Percentiles rank a stretch among this genome's conserved stretches.
These are phyloP conservation scores for Colletotrichum euphorbiae DNA, from an alignment of 2,329 filamentous ascomycete genomes.

Conservation along the genomic window DNA sequence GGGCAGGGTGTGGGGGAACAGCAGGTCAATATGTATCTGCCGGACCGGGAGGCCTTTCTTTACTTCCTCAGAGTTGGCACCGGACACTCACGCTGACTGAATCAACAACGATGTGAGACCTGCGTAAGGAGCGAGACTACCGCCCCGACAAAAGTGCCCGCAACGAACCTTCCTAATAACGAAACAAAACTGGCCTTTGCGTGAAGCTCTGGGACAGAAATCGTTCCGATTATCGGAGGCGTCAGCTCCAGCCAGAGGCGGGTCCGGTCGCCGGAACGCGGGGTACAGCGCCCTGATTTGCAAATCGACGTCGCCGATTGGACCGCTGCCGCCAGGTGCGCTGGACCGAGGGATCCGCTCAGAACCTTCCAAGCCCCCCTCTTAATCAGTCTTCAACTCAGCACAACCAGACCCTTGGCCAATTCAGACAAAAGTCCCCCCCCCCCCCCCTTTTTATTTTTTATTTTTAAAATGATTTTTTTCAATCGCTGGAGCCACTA, in stretches of 20 bases:
- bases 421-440: no score
- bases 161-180: conserved; percentile 13
- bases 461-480: not conserved
- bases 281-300: conserved; percentile 49
- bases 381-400: not conserved
- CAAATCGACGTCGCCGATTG: conserved; percentile 47
- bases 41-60: conserved; percentile 35
- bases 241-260: conserved; percentile 26
- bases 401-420: no score
- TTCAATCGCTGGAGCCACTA: conserved; percentile 2
- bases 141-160: conserved; percentile 32
- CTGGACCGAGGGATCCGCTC: conserved; percentile 21
- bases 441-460: no score
- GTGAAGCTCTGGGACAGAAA: conserved; percentile 29
- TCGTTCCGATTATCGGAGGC: conserved; percentile 50
- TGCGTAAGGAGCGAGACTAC: conserved; percentile 6
- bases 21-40: conserved; percentile 39
- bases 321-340: conserved; percentile 36
- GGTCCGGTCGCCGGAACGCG: conserved; percentile 52
- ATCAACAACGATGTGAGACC: conserved; percentile 23
- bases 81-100: not conserved
- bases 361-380: conserved; percentile 29
- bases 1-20: conserved; percentile 36
- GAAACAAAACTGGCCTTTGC: conserved; percentile 5
- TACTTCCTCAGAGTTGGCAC: not conserved